These are phyloP conservation scores for Daldinia bambusicola DNA, from an alignment of 495 filamentous ascomycete species.

Conservation along the genomic window DNA sequence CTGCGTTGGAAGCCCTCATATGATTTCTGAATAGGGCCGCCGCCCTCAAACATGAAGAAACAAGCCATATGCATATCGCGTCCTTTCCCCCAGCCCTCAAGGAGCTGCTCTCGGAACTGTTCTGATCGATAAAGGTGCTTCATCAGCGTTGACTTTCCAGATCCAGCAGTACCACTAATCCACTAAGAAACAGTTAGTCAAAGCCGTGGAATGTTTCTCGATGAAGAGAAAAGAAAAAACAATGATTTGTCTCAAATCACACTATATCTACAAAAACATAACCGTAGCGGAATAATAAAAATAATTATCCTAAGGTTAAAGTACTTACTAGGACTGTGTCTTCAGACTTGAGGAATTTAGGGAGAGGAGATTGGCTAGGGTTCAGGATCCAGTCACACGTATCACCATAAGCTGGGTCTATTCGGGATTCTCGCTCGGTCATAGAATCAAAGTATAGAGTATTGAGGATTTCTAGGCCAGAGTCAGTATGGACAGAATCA, in stretches of 20 bases:
- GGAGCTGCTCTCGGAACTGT: slow-evolving; percentile 35
- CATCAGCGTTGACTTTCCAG: slow-evolving; percentile 53
- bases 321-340: slow-evolving; percentile 41
- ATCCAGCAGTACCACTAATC: slow-evolving; percentile 51
- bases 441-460: slow-evolving; percentile 48
- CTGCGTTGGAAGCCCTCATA: slow-evolving; percentile 54
- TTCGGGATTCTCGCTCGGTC: slow-evolving; percentile 47
- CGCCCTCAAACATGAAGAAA: slow-evolving; percentile 58
- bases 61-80: slow-evolving; percentile 45
- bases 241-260: not conserved
- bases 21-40: slow-evolving; percentile 54
- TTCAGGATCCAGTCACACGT: slow-evolving; percentile 48
- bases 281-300: not conserved
- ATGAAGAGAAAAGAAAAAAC: not conserved
- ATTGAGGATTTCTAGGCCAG: slow-evolving; percentile 47
- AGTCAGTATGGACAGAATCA: not conserved
- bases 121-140: slow-evolving; percentile 46
- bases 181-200: slow-evolving; percentile 35
- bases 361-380: slow-evolving; percentile 40
- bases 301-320: not conserved
- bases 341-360: slow-evolving; percentile 34
- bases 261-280: not conserved
- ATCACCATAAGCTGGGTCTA: slow-evolving; percentile 47
- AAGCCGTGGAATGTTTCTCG: not conserved
- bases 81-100: slow-evolving; percentile 36